Percentiles rank a stretch among this genome's conserved stretches.
These are phyloP conservation scores for Aegilops speltoides DNA, from an alignment of 176 grass and related monocot species.

Conservation along the genomic window DNA sequence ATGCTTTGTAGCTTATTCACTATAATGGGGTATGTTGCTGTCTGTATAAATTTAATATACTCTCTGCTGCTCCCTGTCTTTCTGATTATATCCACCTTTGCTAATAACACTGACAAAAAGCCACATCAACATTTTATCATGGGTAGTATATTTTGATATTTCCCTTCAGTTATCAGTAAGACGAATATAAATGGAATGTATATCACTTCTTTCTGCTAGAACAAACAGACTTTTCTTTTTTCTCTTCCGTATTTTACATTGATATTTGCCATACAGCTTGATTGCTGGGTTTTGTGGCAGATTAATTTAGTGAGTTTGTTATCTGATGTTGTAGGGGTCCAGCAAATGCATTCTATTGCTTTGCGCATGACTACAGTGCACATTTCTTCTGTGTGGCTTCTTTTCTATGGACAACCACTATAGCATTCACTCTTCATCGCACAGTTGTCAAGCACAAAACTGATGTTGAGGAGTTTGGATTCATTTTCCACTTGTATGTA, in stretches of 20 bases:
- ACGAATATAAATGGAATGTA: background rate
- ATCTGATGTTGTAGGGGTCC: constrained; percentile 59
- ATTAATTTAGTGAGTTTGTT: background rate
- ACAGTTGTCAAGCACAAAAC: constrained; percentile 98
- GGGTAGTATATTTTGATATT: background rate
- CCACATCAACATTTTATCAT: background rate
- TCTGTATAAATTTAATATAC: constrained; percentile 13
- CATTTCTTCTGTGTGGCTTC: constrained; percentile 96
- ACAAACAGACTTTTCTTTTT: background rate
- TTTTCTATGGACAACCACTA: constrained; percentile 96
- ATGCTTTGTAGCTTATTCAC: constrained; percentile 99
- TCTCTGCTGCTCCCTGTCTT: constrained; percentile 5
- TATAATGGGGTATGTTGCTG: constrained; percentile 73
- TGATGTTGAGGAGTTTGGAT: constrained; percentile 93
- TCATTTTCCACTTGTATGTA: constrained; percentile 92
- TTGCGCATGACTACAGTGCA: constrained; percentile 88
- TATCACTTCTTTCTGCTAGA: constrained; percentile 1
- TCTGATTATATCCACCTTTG: constrained; percentile 10
- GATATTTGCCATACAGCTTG: background rate
- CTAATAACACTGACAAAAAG: background rate
- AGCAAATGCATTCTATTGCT: constrained; percentile 90
- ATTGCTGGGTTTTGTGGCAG: background rate
- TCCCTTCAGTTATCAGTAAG: background rate
- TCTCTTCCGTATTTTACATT: constrained; percentile 9
- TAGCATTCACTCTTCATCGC: constrained; percentile 92